phyloP scores from a whole-genome alignment of 192 early-diverging fungal species.

The Chytriomyces sp. region DNA sequence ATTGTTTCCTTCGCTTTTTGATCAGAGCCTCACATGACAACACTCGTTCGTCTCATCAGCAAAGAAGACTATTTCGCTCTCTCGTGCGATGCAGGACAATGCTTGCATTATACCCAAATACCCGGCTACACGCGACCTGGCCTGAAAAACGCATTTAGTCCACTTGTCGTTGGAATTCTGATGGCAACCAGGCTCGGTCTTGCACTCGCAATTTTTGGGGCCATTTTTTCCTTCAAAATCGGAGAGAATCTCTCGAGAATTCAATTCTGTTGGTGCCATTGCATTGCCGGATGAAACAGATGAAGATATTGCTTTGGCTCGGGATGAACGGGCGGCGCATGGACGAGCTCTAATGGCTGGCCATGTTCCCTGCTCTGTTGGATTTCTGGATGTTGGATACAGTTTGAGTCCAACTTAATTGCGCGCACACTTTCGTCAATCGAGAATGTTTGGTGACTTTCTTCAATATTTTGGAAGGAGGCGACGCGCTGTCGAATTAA shows the following conservation, averaged over 20 bases:
- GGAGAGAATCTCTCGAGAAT: conserved; percentile 15
- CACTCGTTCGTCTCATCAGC: too few species aligned
- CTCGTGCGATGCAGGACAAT: too few species aligned
- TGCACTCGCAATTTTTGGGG: conserved; percentile 43
- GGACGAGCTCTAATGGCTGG: conserved; percentile 66
- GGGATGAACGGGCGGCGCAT: not conserved
- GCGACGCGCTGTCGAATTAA: conserved; percentile 1
- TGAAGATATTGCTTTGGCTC: conserved; percentile 4
- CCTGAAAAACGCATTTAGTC: conserved; percentile 53
- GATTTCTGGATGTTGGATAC: conserved; percentile 57
- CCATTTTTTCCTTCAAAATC: conserved; percentile 28
- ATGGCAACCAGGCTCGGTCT: conserved; percentile 42
- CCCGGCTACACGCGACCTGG: not conserved
- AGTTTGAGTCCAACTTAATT: too few species aligned
- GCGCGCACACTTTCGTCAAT: too few species aligned
- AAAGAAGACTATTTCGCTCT: too few species aligned
- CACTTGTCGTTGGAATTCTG: conserved; percentile 53
- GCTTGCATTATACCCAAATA: too few species aligned
- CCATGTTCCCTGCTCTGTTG: conserved; percentile 69
- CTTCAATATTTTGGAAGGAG: not conserved
- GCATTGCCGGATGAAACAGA: conserved; percentile 8
- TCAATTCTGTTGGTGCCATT: not conserved
- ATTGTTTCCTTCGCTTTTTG: too few species aligned
- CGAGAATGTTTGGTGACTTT: conserved; percentile 4
- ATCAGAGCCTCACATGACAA: too few species aligned